Conservation (phyloP, 2,329 filamentous ascomycete genomes). For the Alternaria sp. region DNA sequence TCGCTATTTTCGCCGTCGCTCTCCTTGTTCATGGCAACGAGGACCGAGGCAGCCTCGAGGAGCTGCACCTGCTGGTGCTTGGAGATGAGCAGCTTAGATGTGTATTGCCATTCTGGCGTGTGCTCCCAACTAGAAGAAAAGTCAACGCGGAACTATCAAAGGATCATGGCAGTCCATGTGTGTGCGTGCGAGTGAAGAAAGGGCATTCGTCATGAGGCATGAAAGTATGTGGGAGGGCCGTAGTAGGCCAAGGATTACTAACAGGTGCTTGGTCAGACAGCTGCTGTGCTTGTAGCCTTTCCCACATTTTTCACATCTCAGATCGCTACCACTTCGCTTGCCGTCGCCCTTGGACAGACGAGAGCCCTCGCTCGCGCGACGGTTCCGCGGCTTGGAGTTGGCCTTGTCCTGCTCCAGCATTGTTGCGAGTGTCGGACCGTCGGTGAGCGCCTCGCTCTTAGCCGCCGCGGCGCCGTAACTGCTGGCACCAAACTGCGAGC, state of each 20-base stretch:
- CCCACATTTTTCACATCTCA: slow-evolving; percentile 96
- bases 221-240: slow-evolving; percentile 55
- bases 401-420: slow-evolving; percentile 57
- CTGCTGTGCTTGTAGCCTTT: slow-evolving; percentile 99
- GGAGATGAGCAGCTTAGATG: slow-evolving; percentile 96
- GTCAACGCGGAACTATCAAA: slow-evolving; percentile 43
- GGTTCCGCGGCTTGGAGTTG: slow-evolving; percentile 63
- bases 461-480: slow-evolving; percentile 48
- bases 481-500: slow-evolving; percentile 47
- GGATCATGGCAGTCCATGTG: slow-evolving; percentile 21
- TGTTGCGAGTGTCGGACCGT: slow-evolving; percentile 67
- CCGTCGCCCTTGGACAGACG: slow-evolving; percentile 80
- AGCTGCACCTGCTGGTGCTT: slow-evolving; percentile 99
- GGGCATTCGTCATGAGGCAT: slow-evolving; percentile 53
- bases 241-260: slow-evolving; percentile 70
- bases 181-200: slow-evolving; percentile 32
- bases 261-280: slow-evolving; percentile 99
- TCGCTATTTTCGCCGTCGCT: slow-evolving; percentile 74
- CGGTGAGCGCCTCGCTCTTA: slow-evolving; percentile 69
- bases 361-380: slow-evolving; percentile 84
- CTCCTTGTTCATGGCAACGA: slow-evolving; percentile 85
- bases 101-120: slow-evolving; percentile 96
- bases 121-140: slow-evolving; percentile 87
- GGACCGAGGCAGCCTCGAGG: slow-evolving; percentile 93
- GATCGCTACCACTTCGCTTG: slow-evolving; percentile 81